Base-by-base conservation (phyloP, 805 yeast genomes). In the Ogataea dorogensis region DNA sequence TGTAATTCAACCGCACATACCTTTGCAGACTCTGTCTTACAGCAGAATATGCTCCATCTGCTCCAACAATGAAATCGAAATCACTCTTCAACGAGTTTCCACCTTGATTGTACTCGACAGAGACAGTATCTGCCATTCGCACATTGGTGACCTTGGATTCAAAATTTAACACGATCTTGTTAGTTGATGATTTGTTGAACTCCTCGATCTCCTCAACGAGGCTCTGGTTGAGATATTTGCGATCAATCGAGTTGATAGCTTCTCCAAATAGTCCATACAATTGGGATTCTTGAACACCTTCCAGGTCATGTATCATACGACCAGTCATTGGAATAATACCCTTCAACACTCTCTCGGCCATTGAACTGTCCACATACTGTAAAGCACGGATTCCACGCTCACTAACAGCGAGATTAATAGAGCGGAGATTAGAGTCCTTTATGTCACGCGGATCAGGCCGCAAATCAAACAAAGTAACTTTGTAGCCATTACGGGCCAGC, bases 331-430 rank as follows among this genome's bases (percentile, higher is more conserved):
- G 96, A 17, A 86, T 81, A 16, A 85, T 73, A 26, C 75, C 73
- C 20, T 66, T 61, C 43, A 83, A 52, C 2, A 87, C 70, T 17
- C 78, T 53, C 0, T 64, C 58, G 9, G 82, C 77, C 67, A 87
- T 67, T 10, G 64, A 70, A 1, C 62, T 56, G 53, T 83, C 88
- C 9, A 88, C 79, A 32, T 67, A 70, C 38, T 68, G 62, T 53
- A 89, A 60, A 0, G 96, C 83, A 17, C 70, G 63, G 37, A 87
- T 79, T 1, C 96, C 97, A 33, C 97, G 70, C 36, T 78, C 80
- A 31, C 91, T 79, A n/a, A 89, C 82, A 0, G 96, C 96, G 44
- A 89, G 66, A 53, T 89, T 89, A 54, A 89, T 88, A 5, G 95
- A 85, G 41, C 86, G 60, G 21, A 79, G 56, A 25, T 63, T 62